A percentile compares a stretch with the other conserved stretches of the same genome.
These are phyloP conservation scores for Helenozyma rhizophorensis DNA, from an alignment of 805 yeast species.

Conservation along the genomic window DNA sequence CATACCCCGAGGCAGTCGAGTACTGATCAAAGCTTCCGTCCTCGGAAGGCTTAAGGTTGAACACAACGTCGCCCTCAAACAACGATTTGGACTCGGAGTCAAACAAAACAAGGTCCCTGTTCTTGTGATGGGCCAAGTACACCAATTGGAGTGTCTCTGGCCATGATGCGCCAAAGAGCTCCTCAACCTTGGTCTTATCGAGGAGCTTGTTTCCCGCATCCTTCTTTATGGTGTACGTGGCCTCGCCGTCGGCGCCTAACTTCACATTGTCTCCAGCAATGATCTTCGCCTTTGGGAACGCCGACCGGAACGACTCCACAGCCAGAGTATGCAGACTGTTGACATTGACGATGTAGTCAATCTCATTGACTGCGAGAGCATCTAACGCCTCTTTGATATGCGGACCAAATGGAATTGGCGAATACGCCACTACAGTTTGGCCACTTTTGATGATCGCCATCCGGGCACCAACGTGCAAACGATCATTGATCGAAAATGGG, in stretches of 20 bases:
- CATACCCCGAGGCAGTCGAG: slow-evolving; percentile 10
- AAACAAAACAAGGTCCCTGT: slow-evolving; percentile 14
- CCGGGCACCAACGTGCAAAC: slow-evolving; percentile 3
- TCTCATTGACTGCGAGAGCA: slow-evolving; percentile 5
- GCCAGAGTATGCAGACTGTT: slow-evolving; percentile 13
- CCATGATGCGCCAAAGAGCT: slow-evolving; percentile 5
- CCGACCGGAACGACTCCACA: slow-evolving; percentile 6
- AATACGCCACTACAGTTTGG: slow-evolving; percentile 8
- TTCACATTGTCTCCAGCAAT: slow-evolving; percentile 9
- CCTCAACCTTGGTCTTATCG: not conserved
- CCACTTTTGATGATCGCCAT: slow-evolving; percentile 4
- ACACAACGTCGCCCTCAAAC: slow-evolving; percentile 11
- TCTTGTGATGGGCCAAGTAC: slow-evolving; percentile 7
- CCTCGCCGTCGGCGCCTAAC: not conserved
- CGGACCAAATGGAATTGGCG: slow-evolving; percentile 13
- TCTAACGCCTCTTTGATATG: slow-evolving; percentile 10
- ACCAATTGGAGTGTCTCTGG: slow-evolving; percentile 10
- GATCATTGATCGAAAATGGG: slow-evolving; percentile 1
- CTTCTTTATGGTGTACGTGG: no score
- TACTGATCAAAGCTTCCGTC: slow-evolving; percentile 13
- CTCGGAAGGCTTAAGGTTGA: slow-evolving; percentile 8
- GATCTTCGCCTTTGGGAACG: slow-evolving; percentile 11
- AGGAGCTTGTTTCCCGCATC: no score
- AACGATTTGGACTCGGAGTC: slow-evolving; percentile 8
- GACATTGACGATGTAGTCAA: slow-evolving; percentile 11